A percentile compares a stretch with the other conserved stretches of the same genome.
Evolutionary conservation across 768 basidiomycete species (phyloP).

Genomic region (Lactarius hatsudake): DNA sequence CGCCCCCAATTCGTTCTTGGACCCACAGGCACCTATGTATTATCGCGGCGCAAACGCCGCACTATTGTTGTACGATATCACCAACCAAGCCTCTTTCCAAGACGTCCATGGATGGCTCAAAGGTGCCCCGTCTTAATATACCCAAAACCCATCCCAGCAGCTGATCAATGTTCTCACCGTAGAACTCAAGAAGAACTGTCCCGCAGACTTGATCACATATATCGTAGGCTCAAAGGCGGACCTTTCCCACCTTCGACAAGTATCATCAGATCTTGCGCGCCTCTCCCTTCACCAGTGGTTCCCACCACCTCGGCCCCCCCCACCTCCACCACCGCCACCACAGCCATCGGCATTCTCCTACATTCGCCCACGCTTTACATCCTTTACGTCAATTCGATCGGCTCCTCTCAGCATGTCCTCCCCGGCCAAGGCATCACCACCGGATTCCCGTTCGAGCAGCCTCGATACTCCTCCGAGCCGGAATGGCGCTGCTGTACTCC

Average conservation of each 20-base stretch:
- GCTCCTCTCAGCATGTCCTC: conserved; percentile 49
- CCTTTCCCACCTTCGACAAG: conserved; percentile 65
- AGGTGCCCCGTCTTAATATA: conserved; percentile 42
- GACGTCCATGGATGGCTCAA: conserved; percentile 91
- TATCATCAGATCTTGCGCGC: conserved; percentile 80
- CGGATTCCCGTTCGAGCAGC: conserved; percentile 56
- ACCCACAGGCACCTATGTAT: conserved; percentile 84
- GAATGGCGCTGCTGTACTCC: conserved; percentile 40
- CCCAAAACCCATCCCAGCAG: conserved; percentile 4
- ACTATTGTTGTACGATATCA: conserved; percentile 92
- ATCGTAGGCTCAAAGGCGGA: conserved; percentile 95
- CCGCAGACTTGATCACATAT: conserved; percentile 87
- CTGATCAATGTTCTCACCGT: conserved; percentile 26
- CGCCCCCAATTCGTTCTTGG: conserved; percentile 21
- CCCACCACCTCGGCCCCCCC: conserved; percentile 69
- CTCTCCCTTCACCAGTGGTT: conserved; percentile 85
- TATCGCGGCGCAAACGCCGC: conserved; percentile 96
- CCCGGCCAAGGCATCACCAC: conserved; percentile 45
- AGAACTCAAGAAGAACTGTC: conserved; percentile 90
- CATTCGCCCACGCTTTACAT: conserved; percentile 76
- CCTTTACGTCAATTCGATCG: conserved; percentile 64
- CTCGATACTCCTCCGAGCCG: conserved; percentile 54
- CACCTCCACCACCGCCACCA: conserved; percentile 62
- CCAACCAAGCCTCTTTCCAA: conserved; percentile 82
- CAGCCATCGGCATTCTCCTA: conserved; percentile 64